Evolutionary conservation across 2,329 filamentous ascomycete species (phyloP).

Genomic region (Phialocephala sp.): DNA sequence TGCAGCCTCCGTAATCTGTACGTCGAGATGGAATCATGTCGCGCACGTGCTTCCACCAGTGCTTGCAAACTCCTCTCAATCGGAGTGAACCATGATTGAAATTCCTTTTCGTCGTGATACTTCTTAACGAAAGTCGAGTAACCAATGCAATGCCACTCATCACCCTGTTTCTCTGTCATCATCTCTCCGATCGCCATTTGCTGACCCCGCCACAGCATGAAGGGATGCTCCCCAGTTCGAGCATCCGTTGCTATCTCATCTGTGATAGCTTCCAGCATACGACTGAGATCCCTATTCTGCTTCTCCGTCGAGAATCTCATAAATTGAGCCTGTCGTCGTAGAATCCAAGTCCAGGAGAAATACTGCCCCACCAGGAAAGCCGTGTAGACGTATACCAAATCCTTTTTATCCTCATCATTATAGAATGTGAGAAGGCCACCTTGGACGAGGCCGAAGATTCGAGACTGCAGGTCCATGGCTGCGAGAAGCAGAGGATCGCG

Average conservation of each 20-base stretch:
- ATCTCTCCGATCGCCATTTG: slow-evolving; percentile 39
- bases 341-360: slow-evolving; percentile 37
- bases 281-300: slow-evolving; percentile 32
- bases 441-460: slow-evolving; percentile 34
- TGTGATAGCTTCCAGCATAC: slow-evolving; percentile 31
- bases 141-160: slow-evolving; percentile 17
- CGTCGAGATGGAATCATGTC: neutral
- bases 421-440: slow-evolving; percentile 26
- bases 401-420: slow-evolving; percentile 30
- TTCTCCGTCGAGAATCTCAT: slow-evolving; percentile 36
- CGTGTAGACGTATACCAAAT: slow-evolving; percentile 35
- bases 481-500: slow-evolving; percentile 37
- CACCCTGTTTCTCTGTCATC: slow-evolving; percentile 29
- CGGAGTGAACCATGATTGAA: slow-evolving; percentile 17
- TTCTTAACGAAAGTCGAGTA: slow-evolving; percentile 14
- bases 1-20: slow-evolving; percentile 17
- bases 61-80: slow-evolving; percentile 11
- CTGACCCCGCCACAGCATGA: slow-evolving; percentile 40
- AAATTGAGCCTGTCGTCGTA: slow-evolving; percentile 38
- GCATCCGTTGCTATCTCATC: slow-evolving; percentile 26
- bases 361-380: slow-evolving; percentile 38
- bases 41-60: slow-evolving; percentile 3
- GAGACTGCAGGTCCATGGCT: slow-evolving; percentile 36
- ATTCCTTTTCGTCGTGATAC: slow-evolving; percentile 16
- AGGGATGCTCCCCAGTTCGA: slow-evolving; percentile 29